These are phyloP conservation scores for Mycosarcoma maydis DNA, from an alignment of 1,284 basidiomycete species.

Conservation along the genomic window DNA sequence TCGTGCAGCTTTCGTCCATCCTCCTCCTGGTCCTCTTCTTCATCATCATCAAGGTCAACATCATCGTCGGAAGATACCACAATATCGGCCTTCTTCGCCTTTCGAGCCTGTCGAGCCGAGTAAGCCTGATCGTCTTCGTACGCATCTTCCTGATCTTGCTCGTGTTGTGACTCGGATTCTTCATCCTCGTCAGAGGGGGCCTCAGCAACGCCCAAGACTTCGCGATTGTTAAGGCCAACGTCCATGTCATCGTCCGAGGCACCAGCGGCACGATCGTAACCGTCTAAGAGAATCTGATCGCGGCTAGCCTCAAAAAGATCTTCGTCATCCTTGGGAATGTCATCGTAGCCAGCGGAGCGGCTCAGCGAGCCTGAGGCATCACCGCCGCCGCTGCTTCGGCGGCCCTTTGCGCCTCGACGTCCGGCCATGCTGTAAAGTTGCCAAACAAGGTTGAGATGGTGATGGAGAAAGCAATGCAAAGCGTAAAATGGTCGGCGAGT, in stretches of 20 bases:
- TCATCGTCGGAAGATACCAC: conserved; percentile 46
- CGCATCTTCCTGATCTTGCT: conserved; percentile 63
- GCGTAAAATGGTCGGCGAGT: background rate
- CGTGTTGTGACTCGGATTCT: conserved; percentile 37
- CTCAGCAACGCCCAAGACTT: conserved; percentile 52
- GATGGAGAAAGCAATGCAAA: background rate
- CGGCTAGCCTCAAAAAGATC: conserved; percentile 68
- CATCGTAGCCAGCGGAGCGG: conserved; percentile 43
- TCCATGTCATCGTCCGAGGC: conserved; percentile 50
- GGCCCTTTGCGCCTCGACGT: conserved; percentile 23
- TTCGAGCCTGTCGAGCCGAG: conserved; percentile 9
- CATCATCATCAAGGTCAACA: conserved; percentile 71
- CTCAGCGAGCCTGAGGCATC: conserved; percentile 24
- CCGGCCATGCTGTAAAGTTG: conserved; percentile 26
- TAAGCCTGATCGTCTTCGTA: conserved; percentile 27
- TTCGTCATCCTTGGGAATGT: conserved; percentile 57
- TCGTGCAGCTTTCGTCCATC: conserved; percentile 68
- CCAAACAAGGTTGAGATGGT: background rate
- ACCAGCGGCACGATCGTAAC: conserved; percentile 24
- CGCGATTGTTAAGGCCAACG: conserved; percentile 53
- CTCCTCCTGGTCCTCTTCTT: conserved; percentile 72
- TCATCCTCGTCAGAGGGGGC: conserved; percentile 56
- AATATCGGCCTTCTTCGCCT: conserved; percentile 28
- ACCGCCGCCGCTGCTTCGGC: conserved; percentile 4
- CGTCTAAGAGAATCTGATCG: conserved; percentile 79